Percentiles rank a stretch among this genome's conserved stretches.
These are phyloP conservation scores for Talaromyces piceae DNA, from an alignment of 2,329 filamentous ascomycete species.

Conservation along the genomic window DNA sequence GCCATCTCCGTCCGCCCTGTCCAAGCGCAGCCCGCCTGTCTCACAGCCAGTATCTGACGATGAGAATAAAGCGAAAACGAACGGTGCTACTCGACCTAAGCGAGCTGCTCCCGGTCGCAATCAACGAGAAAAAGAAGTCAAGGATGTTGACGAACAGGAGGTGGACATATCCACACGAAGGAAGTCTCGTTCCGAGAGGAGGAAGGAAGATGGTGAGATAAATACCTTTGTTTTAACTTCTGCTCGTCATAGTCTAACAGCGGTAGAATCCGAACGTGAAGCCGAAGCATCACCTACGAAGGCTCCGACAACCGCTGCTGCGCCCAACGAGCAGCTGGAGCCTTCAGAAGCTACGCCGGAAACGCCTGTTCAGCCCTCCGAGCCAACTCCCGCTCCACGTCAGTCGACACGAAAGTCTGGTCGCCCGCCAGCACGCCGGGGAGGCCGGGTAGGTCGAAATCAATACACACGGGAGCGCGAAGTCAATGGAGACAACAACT, in stretches of 20 bases:
- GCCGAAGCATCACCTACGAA: constrained; percentile 46
- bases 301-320: constrained; percentile 17
- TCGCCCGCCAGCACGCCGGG: constrained; percentile 59
- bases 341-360: constrained; percentile 37
- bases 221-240: background rate
- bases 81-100: constrained; percentile 52
- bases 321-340: constrained; percentile 25
- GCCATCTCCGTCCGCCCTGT: constrained; percentile 57
- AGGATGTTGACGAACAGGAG: constrained; percentile 57
- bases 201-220: constrained; percentile 63
- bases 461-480: constrained; percentile 76
- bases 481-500: constrained; percentile 38
- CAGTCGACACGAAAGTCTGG: constrained; percentile 53
- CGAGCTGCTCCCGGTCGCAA: constrained; percentile 48
- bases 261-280: constrained; percentile 64
- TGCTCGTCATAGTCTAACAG: background rate
- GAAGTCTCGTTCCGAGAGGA: constrained; percentile 74
- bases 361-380: constrained; percentile 32
- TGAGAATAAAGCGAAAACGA: constrained; percentile 42
- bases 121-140: constrained; percentile 42
- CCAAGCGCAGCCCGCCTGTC: constrained; percentile 40
- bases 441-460: constrained; percentile 60
- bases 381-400: constrained; percentile 25
- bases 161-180: constrained; percentile 70
- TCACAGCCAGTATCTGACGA: constrained; percentile 56